phyloP scores from a whole-genome alignment of 495 filamentous ascomycete species.

The Podospora anserina region DNA sequence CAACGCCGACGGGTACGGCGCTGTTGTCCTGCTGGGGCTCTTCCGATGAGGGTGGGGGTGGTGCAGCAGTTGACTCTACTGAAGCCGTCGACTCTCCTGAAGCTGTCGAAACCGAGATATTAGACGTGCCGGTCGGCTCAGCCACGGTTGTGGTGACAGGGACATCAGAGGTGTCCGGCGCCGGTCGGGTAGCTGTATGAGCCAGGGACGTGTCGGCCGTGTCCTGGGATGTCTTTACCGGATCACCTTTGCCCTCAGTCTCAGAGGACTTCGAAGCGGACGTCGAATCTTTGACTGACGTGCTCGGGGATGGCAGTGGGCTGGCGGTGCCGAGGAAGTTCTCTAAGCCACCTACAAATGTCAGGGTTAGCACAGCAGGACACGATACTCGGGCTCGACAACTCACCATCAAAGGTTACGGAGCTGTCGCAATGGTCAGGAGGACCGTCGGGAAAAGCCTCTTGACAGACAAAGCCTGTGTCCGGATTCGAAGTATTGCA shows the following conservation, averaged over 20 bases:
- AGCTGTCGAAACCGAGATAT: neutral
- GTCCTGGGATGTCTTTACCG: neutral
- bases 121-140: neutral
- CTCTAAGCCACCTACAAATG: neutral
- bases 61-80: neutral
- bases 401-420: neutral
- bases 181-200: neutral
- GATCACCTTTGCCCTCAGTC: neutral
- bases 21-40: neutral
- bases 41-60: neutral
- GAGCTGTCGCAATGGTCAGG: too few relatives aligned
- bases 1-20: conserved; percentile 23
- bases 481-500: neutral
- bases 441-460: too few relatives aligned
- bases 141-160: neutral
- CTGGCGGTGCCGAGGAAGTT: neutral
- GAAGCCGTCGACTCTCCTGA: neutral
- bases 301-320: neutral
- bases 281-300: neutral
- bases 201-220: too few relatives aligned
- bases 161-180: too few relatives aligned
- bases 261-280: neutral
- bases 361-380: neutral
- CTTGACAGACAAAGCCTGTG: neutral
- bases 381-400: neutral